These are phyloP conservation scores for Bolboschoenus planiculmis DNA, from an alignment of 176 grass and related monocot genomes.

Conservation along the genomic window DNA sequence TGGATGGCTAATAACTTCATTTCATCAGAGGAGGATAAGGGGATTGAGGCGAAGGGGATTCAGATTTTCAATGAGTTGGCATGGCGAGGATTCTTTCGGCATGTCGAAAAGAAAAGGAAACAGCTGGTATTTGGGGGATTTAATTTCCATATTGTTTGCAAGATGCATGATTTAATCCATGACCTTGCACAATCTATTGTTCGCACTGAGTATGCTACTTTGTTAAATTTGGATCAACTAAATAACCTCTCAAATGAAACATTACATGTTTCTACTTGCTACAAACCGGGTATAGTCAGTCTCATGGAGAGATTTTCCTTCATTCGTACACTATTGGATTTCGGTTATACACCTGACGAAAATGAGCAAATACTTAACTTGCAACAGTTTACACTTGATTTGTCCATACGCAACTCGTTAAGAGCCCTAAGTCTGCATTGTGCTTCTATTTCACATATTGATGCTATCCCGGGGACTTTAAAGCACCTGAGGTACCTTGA, in stretches of 20 bases:
- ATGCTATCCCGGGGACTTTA: neutral
- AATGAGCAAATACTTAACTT: neutral
- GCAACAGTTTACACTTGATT: neutral
- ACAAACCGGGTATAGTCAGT: neutral
- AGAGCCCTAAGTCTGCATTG: no score
- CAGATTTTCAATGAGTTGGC: neutral
- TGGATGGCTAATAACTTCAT: conserved; percentile 12
- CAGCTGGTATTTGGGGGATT: neutral
- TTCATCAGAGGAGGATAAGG: neutral
- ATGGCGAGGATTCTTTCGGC: neutral
- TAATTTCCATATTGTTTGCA: neutral
- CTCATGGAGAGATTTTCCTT: neutral
- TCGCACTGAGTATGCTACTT: neutral
- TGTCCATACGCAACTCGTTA: no score
- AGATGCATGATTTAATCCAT: neutral
- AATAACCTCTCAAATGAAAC: neutral
- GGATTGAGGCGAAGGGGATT: neutral
- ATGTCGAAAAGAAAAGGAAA: neutral
- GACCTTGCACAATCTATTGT: neutral
- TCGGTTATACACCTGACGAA: neutral
- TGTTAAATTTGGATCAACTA: neutral
- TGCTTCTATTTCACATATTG: neutral
- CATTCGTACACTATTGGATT: neutral
- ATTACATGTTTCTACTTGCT: neutral
- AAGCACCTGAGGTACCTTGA: conserved; percentile 12